phyloP scores from a whole-genome alignment of 2,329 filamentous ascomycete species.

The Aspergillus ibericus region DNA sequence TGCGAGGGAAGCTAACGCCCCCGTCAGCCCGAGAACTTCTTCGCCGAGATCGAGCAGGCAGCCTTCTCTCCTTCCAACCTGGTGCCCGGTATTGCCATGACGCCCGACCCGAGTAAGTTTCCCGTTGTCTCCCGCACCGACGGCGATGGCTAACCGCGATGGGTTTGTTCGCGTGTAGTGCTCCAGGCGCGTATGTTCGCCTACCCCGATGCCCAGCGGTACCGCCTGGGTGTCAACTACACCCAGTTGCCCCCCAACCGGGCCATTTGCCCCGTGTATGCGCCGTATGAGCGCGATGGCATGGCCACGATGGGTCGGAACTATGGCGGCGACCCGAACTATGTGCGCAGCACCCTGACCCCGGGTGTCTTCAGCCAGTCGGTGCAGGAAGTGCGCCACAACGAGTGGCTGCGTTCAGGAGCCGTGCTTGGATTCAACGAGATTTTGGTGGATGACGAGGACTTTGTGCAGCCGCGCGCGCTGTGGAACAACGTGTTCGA shows the following conservation, averaged over 20 bases:
- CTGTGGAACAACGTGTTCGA: constrained; percentile 33
- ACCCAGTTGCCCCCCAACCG: constrained; percentile 44
- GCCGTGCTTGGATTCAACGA: constrained; percentile 25
- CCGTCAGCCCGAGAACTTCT: constrained; percentile 56
- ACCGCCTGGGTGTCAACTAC: constrained; percentile 45
- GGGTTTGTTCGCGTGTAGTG: constrained; percentile 33
- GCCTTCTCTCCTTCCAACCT: constrained; percentile 66
- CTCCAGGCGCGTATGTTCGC: constrained; percentile 62
- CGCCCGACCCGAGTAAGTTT: constrained; percentile 56
- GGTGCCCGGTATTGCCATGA: constrained; percentile 63
- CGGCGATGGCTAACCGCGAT: too few species aligned
- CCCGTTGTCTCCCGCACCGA: too few species aligned
- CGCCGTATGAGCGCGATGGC: constrained; percentile 54
- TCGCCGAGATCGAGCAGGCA: constrained; percentile 66
- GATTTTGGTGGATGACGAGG: constrained; percentile 28
- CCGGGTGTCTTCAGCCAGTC: constrained; percentile 18
- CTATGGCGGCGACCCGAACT: constrained; percentile 62
- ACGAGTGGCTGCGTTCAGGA: constrained; percentile 21
- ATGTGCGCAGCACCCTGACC: constrained; percentile 37
- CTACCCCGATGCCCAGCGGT: constrained; percentile 57
- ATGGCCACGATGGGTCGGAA: constrained; percentile 47
- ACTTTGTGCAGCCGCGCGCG: constrained; percentile 32
- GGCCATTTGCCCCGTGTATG: constrained; percentile 39
- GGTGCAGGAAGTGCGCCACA: constrained; percentile 23
- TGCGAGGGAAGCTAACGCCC: neutral